These are phyloP conservation scores for Linnemannia exigua DNA, from an alignment of 192 early-diverging fungal genomes.

Conservation along the genomic window DNA sequence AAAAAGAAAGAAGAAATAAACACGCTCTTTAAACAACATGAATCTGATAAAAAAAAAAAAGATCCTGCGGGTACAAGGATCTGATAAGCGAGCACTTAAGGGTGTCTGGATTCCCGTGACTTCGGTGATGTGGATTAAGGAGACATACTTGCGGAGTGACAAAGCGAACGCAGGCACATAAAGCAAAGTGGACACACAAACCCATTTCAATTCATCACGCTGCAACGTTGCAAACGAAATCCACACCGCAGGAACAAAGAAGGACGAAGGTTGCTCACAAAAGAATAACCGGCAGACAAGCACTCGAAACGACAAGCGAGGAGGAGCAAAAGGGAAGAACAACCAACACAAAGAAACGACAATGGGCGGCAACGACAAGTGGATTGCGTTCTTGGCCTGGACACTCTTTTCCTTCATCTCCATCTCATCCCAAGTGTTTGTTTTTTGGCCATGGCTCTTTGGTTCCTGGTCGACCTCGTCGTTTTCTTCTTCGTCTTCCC, in stretches of 20 bases:
- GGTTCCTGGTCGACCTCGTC: constrained; percentile 3
- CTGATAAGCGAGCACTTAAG: neutral
- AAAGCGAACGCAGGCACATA: no score
- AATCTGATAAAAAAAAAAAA: neutral
- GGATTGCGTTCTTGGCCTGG: neutral
- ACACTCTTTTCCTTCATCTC: constrained; percentile 32
- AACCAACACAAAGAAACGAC: neutral
- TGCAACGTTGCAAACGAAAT: neutral
- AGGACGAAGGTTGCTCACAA: neutral
- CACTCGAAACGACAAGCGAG: neutral
- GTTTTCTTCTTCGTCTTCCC: neutral
- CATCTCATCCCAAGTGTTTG: constrained; percentile 38
- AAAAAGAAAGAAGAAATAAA: neutral
- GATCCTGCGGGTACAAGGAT: neutral
- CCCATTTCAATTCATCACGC: no score
- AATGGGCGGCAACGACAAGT: constrained; percentile 16
- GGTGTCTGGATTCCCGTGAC: neutral
- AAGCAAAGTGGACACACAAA: no score
- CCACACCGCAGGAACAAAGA: neutral
- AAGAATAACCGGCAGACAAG: neutral
- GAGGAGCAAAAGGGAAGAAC: neutral
- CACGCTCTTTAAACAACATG: neutral
- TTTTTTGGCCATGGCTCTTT: constrained; percentile 51
- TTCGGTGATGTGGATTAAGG: neutral
- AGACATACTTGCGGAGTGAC: neutral